Percentiles rank a stretch among this genome's conserved stretches.
Conservation (phyloP, 805 yeast species). For the Candida nemodendra region DNA sequence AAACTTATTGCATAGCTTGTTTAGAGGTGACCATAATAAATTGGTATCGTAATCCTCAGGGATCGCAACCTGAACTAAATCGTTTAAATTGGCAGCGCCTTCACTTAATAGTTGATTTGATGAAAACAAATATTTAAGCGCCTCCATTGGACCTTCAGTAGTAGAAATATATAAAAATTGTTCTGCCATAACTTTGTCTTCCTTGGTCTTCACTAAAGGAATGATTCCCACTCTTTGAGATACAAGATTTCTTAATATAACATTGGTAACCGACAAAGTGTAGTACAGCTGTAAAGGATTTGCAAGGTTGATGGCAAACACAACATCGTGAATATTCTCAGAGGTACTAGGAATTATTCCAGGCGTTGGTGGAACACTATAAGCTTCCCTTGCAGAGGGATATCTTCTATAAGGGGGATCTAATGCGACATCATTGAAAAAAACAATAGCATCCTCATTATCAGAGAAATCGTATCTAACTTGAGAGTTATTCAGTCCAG, state of each 20-base stretch:
- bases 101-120: constrained; percentile 15
- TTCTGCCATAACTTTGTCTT: constrained; percentile 24
- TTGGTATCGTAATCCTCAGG: constrained; percentile 5
- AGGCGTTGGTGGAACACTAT: constrained; percentile 41
- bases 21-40: constrained; percentile 23
- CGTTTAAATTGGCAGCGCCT: background rate
- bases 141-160: constrained; percentile 20
- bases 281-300: constrained; percentile 50
- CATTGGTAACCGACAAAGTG: constrained; percentile 47
- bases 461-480: constrained; percentile 26
- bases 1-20: constrained; percentile 33
- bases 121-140: constrained; percentile 23
- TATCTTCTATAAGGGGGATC: constrained; percentile 55
- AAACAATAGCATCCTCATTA: constrained; percentile 45
- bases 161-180: constrained; percentile 24
- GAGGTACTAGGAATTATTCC: constrained; percentile 68
- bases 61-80: constrained; percentile 8
- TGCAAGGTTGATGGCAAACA: constrained; percentile 65
- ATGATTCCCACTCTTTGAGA: constrained; percentile 83
- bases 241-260: constrained; percentile 53
- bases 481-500: constrained; percentile 9
- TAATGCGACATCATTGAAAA: constrained; percentile 72
- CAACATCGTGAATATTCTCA: constrained; percentile 73
- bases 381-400: constrained; percentile 44
- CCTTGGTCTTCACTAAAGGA: constrained; percentile 46